Percentiles rank a stretch among this genome's conserved stretches.
These are phyloP conservation scores for Camellia sinensis DNA, from an alignment of 148 eudicot genomes.

Conservation along the genomic window DNA sequence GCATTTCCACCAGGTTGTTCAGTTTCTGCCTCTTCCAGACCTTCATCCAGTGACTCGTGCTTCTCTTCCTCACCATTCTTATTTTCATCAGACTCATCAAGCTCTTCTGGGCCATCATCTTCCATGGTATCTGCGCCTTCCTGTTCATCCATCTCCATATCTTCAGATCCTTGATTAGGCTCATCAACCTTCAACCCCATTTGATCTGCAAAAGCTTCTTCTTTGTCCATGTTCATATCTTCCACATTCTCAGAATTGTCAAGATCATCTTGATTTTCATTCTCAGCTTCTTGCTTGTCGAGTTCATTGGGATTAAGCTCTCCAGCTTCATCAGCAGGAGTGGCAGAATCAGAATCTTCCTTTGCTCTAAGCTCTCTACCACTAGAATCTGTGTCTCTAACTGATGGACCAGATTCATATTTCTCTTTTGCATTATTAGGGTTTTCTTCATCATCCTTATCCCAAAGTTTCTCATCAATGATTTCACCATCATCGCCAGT, in stretches of 20 bases:
- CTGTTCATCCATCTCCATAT: constrained; percentile 48
- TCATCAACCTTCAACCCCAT: constrained; percentile 56
- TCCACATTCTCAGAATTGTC: constrained; percentile 43
- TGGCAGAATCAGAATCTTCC: constrained; percentile 58
- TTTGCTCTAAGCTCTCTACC: constrained; percentile 82
- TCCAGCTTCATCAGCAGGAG: constrained; percentile 36
- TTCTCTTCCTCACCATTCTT: constrained; percentile 40
- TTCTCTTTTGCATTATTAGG: constrained; percentile 56
- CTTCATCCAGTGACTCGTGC: constrained; percentile 34
- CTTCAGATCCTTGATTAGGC: constrained; percentile 41
- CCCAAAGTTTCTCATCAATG: constrained; percentile 69
- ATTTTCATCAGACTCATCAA: constrained; percentile 34
- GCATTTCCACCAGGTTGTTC: constrained; percentile 38
- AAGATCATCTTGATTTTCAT: constrained; percentile 36
- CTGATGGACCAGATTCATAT: constrained; percentile 67
- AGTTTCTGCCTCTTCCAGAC: constrained; percentile 36
- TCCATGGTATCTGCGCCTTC: constrained; percentile 46
- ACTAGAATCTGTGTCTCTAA: constrained; percentile 49
- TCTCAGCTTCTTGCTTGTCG: constrained; percentile 39
- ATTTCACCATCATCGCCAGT: constrained; percentile 58
- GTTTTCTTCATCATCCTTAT: constrained; percentile 67
- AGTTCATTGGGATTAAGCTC: constrained; percentile 44
- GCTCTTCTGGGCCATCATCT: constrained; percentile 44
- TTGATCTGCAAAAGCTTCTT: constrained; percentile 55
- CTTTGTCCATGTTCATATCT: constrained; percentile 59